Evolutionary conservation across 1,284 basidiomycete genomes (phyloP), one percentile per base, ranked within the genome.

Genomic region (Xanthoconium separans): DNA sequence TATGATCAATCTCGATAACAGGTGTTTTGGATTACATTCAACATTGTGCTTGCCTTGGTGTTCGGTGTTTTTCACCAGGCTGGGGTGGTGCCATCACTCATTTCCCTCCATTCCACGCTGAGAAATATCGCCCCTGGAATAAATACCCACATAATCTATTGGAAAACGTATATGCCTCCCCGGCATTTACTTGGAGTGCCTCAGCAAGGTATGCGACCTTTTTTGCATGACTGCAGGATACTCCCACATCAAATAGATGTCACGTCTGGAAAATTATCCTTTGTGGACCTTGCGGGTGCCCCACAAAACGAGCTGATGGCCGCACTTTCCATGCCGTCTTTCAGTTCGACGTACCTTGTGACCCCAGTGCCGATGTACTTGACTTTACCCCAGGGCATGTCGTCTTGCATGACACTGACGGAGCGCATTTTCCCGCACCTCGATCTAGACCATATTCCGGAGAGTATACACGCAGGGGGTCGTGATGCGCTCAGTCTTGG

Each of bases 121-220:
- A 44, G 34, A 15, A 27, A 42, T 42, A 6, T 40, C 6, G 6
- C 41, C 5, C 11, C 52, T 20, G 42, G 20, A 37, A 50, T 52
- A n/a, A 51, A 50, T 15, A 56, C 54, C 47, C 58, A 58, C 24
- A 44, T 75, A n/a, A 52, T 72, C 12, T 75, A 73, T 46, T 76
- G 74, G 75, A 77, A 72, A 60, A 76, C 72, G 6, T 76, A 74
- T 51, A 72, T 73, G 59, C 70, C 75, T 10, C 74, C 74, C 1
- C 60, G 66, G 37, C 71, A 75, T 57, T 54, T 76, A 29, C 67
- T 77, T 27, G 71, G 61, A 6, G 52, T 71, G n/a, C 55, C 55
- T 7, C 58, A 54, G 42, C 36, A 39, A 52, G 68, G 74, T 73
- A 55, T 5, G 46, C 49, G 31, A 9, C 4, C 16, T 13, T 18